These are phyloP conservation scores for Colletotrichum coccodes DNA, from an alignment of 2,329 filamentous ascomycete species.

Conservation along the genomic window DNA sequence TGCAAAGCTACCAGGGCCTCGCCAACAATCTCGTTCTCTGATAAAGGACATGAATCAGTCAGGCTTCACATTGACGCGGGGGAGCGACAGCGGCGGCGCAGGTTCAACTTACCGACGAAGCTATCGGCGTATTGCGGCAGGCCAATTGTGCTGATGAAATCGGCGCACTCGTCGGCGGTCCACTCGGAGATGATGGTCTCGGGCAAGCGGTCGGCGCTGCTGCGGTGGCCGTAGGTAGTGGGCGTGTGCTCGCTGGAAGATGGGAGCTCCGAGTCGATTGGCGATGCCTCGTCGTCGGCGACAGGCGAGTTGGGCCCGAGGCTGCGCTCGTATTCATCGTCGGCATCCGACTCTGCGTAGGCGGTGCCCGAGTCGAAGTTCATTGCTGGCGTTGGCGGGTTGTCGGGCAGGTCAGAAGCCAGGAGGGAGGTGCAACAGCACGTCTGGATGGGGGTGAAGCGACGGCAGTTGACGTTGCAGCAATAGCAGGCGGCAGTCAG, in stretches of 20 bases:
- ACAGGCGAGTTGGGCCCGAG: constrained; percentile 74
- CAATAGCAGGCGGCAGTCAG: constrained; percentile 2
- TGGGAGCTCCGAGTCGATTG: constrained; percentile 77
- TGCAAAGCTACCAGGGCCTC: constrained; percentile 89
- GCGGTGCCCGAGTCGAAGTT: constrained; percentile 73
- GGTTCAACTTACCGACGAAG: constrained; percentile 77
- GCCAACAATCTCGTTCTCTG: constrained; percentile 94
- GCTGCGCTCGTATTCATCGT: constrained; percentile 85
- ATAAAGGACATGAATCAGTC: constrained; percentile 9
- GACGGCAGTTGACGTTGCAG: background rate
- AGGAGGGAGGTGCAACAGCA: background rate
- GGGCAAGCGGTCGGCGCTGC: constrained; percentile 73
- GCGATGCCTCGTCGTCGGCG: constrained; percentile 75
- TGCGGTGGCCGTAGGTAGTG: constrained; percentile 78
- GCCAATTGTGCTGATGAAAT: constrained; percentile 84
- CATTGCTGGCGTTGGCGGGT: constrained; percentile 48
- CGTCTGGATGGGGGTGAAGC: background rate
- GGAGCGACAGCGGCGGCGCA: background rate
- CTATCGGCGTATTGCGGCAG: constrained; percentile 83
- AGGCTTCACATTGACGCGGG: background rate
- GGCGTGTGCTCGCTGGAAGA: constrained; percentile 80
- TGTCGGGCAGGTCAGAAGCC: background rate
- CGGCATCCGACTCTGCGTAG: constrained; percentile 83
- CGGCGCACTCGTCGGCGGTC: constrained; percentile 88
- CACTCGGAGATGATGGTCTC: constrained; percentile 83